These are phyloP conservation scores for Torrubiella hemipterigena DNA, from an alignment of 2,329 filamentous ascomycete genomes.

Conservation along the genomic window DNA sequence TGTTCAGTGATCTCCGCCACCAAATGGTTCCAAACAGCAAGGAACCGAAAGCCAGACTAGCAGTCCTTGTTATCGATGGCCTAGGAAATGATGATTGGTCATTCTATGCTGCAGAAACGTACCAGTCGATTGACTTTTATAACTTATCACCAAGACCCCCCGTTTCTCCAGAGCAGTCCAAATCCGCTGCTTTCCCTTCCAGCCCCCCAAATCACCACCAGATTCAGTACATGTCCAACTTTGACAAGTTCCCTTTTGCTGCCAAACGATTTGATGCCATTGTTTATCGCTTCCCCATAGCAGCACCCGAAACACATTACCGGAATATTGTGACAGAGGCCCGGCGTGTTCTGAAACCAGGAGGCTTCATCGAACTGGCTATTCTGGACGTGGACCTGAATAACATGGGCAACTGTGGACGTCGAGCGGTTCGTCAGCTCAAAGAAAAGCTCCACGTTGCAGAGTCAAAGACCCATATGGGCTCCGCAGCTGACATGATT, in stretches of 20 bases:
- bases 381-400: conserved; percentile 71
- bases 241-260: conserved; percentile 61
- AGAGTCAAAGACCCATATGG: conserved; percentile 48
- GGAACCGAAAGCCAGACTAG: conserved; percentile 36
- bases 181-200: conserved; percentile 34
- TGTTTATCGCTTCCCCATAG: conserved; percentile 65
- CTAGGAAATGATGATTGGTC: conserved; percentile 85
- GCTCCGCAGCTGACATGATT: conserved; percentile 47
- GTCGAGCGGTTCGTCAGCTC: conserved; percentile 55
- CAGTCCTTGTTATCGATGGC: conserved; percentile 68
- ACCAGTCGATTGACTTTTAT: conserved; percentile 63
- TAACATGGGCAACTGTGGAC: conserved; percentile 65
- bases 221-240: conserved; percentile 52
- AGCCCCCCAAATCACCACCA: conserved; percentile 64
- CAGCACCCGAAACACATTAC: conserved; percentile 55
- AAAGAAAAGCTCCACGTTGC: conserved; percentile 58
- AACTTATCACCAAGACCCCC: conserved; percentile 54
- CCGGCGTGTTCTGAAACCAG: conserved; percentile 65
- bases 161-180: conserved; percentile 30
- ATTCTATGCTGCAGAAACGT: conserved; percentile 73
- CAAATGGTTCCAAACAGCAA: conserved; percentile 40
- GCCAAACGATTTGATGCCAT: conserved; percentile 64
- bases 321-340: conserved; percentile 62
- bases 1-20: conserved; percentile 70
- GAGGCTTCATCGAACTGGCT: conserved; percentile 67